These are phyloP conservation scores for Mortierella sp. DNA, from an alignment of 371 early-diverging fungal species.

Conservation along the genomic window DNA sequence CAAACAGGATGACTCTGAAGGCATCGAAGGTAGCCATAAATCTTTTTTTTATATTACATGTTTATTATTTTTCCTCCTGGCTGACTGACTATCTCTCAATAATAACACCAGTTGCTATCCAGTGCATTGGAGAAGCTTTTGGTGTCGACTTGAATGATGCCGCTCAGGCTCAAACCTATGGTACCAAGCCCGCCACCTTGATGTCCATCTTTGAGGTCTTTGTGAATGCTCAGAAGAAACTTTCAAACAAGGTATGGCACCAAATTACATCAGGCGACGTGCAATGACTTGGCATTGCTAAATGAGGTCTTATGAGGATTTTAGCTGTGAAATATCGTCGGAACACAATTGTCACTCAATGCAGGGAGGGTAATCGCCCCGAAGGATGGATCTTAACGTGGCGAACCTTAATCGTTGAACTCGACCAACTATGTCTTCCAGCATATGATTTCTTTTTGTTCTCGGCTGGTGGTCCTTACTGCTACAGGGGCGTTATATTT, in stretches of 20 bases:
- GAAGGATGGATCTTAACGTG: neutral
- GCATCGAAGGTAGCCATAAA: slow-evolving; percentile 82
- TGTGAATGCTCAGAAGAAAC: slow-evolving; percentile 82
- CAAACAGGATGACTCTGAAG: slow-evolving; percentile 86
- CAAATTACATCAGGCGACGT: neutral
- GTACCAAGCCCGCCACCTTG: slow-evolving; percentile 88
- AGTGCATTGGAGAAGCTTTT: slow-evolving; percentile 96
- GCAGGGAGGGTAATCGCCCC: neutral
- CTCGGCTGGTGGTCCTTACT: too few relatives aligned
- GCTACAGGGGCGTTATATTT: neutral
- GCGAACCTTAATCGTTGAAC: neutral
- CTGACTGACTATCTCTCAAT: neutral
- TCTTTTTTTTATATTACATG: neutral
- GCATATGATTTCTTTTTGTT: too few relatives aligned
- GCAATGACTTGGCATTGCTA: too few relatives aligned
- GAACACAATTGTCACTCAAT: neutral
- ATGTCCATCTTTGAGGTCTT: slow-evolving; percentile 92
- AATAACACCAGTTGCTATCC: slow-evolving; percentile 81
- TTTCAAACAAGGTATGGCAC: slow-evolving; percentile 53
- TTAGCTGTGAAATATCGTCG: neutral
- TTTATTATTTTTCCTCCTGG: neutral
- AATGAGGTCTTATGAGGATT: too few relatives aligned
- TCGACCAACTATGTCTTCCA: neutral
- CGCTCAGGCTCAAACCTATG: slow-evolving; percentile 72
- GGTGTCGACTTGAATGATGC: slow-evolving; percentile 83